These are phyloP conservation scores for Nidularia pulvinata DNA, from an alignment of 768 basidiomycete species.

Conservation along the genomic window DNA sequence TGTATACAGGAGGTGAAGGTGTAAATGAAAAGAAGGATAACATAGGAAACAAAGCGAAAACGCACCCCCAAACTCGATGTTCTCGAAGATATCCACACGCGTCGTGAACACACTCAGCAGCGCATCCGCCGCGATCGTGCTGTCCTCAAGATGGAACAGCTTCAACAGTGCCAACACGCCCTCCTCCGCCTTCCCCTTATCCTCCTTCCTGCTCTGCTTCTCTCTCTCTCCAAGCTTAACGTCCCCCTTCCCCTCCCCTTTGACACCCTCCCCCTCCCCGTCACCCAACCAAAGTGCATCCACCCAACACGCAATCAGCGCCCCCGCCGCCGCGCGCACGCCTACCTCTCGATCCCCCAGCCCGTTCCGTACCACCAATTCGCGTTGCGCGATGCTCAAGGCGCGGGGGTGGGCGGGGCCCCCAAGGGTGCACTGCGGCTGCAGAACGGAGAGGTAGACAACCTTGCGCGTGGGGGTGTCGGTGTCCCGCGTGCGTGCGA, in stretches of 20 bases:
- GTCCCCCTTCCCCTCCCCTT: too few species aligned
- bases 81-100: conserved; percentile 63
- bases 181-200: conserved; percentile 24
- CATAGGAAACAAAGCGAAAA: conserved; percentile 2
- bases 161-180: conserved; percentile 47
- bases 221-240: conserved; percentile 24
- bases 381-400: conserved; percentile 72
- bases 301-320: conserved; percentile 77
- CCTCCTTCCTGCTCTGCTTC: conserved; percentile 5
- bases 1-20: conserved; percentile 30
- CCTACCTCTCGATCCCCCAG: conserved; percentile 81
- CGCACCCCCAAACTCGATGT: conserved; percentile 70
- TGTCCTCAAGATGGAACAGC: conserved; percentile 60
- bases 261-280: too few species aligned
- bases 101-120: conserved; percentile 71
- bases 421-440: conserved; percentile 27
- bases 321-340: conserved; percentile 73
- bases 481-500: conserved; percentile 78
- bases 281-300: conserved; percentile 49
- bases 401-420: conserved; percentile 63
- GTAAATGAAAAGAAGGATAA: not conserved
- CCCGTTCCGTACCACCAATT: conserved; percentile 78
- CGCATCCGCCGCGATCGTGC: conserved; percentile 71
- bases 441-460: conserved; percentile 64
- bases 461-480: conserved; percentile 76